A percentile compares a stretch with the other conserved stretches of the same genome.
Evolutionary conservation across 2,329 filamentous ascomycete genomes (phyloP).

Genomic region (Aspergillus sp.): DNA sequence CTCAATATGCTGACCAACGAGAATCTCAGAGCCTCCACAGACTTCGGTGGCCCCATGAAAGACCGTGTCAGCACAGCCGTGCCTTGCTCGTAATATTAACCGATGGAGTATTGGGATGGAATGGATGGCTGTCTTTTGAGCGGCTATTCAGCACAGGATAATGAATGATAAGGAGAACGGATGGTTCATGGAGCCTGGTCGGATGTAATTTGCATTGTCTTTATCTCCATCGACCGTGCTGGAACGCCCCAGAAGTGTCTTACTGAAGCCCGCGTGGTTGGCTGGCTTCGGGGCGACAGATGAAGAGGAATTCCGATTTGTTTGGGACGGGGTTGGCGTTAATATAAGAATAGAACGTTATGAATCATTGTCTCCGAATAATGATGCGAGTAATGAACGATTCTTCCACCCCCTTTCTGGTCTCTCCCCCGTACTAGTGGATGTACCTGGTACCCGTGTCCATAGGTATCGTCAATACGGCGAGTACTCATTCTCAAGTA

Average conservation of each 20-base stretch:
- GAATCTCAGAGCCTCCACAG: no score
- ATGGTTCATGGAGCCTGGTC: no score
- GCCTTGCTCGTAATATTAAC: background rate
- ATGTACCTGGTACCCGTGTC: background rate
- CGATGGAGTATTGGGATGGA: background rate
- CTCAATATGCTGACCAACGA: no score
- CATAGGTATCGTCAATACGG: background rate
- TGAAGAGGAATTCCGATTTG: background rate
- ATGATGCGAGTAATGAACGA: no score
- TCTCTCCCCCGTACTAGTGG: background rate
- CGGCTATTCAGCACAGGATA: no score
- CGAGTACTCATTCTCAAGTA: no score
- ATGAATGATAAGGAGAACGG: background rate
- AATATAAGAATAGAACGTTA: background rate
- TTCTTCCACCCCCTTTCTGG: background rate
- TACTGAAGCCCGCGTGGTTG: conserved; percentile 4
- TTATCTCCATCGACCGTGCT: background rate
- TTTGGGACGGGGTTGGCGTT: background rate
- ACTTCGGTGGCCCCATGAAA: no score
- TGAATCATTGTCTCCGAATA: background rate
- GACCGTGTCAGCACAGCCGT: no score
- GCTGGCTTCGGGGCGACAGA: background rate
- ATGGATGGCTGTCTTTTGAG: no score
- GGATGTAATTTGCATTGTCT: background rate
- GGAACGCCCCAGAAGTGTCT: conserved; percentile 8